Evolutionary conservation across 2,329 filamentous ascomycete species (phyloP).

Genomic region (Cordyceps sp.): DNA sequence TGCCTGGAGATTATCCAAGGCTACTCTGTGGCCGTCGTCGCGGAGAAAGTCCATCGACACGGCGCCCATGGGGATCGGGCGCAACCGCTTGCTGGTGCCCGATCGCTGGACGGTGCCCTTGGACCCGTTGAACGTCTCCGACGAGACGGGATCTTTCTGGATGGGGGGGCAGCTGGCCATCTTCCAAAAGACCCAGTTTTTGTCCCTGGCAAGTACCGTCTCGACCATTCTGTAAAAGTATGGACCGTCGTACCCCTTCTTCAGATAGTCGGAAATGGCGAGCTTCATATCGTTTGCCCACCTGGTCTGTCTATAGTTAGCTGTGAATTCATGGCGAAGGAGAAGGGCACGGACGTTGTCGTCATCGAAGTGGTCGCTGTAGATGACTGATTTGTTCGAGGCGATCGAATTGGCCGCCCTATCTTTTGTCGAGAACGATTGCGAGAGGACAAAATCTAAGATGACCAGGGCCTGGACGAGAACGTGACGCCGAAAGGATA

Average conservation of each 20-base stretch:
- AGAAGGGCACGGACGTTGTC: slow-evolving; percentile 51
- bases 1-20: slow-evolving; percentile 55
- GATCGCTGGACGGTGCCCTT: slow-evolving; percentile 47
- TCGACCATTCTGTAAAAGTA: slow-evolving; percentile 97
- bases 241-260: slow-evolving; percentile 64
- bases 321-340: background rate
- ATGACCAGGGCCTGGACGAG: slow-evolving; percentile 90
- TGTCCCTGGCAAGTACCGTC: slow-evolving; percentile 85
- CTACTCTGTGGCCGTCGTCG: slow-evolving; percentile 40
- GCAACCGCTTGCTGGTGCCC: slow-evolving; percentile 54
- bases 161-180: slow-evolving; percentile 84
- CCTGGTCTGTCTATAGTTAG: slow-evolving; percentile 38
- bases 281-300: slow-evolving; percentile 72
- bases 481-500: slow-evolving; percentile 86
- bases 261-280: slow-evolving; percentile 68
- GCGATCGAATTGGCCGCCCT: slow-evolving; percentile 50
- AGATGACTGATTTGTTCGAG: slow-evolving; percentile 78
- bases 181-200: slow-evolving; percentile 99
- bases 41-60: slow-evolving; percentile 65
- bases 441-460: slow-evolving; percentile 85
- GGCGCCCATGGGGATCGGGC: slow-evolving; percentile 52
- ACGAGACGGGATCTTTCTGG: slow-evolving; percentile 53
- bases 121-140: slow-evolving; percentile 52
- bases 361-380: slow-evolving; percentile 59
- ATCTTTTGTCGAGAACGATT: slow-evolving; percentile 67